Evolutionary conservation across 2,329 filamentous ascomycete species (phyloP), one percentile per base, ranked within the genome.

Genomic region (Talaromyces sp.): DNA sequence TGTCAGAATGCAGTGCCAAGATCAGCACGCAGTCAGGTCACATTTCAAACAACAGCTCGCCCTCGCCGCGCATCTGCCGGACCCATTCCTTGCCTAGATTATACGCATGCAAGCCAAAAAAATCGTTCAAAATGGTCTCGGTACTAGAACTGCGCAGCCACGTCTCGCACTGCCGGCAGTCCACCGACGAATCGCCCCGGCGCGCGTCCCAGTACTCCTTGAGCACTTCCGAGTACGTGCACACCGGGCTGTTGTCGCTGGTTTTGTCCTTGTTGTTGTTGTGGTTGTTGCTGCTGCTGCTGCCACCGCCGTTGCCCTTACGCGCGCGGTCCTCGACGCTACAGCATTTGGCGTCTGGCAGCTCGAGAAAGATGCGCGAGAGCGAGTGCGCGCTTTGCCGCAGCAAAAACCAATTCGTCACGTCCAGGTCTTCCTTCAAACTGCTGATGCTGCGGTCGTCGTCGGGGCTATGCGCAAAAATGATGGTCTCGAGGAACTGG

Each of bases 361-460:
- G 52, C 11, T 65, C 65, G 6, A 71, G 62, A 29, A 71, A 67
- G 10, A 71, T 65, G 43, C 66, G 67, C 24, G 63, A 66, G 14
- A 71, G 63, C 6, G 64, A 64, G 13, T 62, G 65, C 7, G 69
- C 67, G 21, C 64, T 58, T 50, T 70, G 69, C 38, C 66, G 64
- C 9, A 71, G 63, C 1, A 71, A 60, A 49, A 71, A 71, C 69
- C 69, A 71, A 8, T 66, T 69, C 10, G 69, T 67, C 29, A 70
- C 66, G 14, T 67, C 64, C 38, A 67, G 58, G 62, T 68, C 70
- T 21, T 66, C 65, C 43, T 61, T 68, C 2, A 67, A 62, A 0
- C 69, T 69, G 43, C 53, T 59, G 55, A 69, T 68, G 19, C 67
- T 66, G 27, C 67, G 62, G 63, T 68, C 70, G 50, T 67, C 65